Conservation (phyloP, 2,329 filamentous ascomycete species). For the Botryotinia narcissicola region DNA sequence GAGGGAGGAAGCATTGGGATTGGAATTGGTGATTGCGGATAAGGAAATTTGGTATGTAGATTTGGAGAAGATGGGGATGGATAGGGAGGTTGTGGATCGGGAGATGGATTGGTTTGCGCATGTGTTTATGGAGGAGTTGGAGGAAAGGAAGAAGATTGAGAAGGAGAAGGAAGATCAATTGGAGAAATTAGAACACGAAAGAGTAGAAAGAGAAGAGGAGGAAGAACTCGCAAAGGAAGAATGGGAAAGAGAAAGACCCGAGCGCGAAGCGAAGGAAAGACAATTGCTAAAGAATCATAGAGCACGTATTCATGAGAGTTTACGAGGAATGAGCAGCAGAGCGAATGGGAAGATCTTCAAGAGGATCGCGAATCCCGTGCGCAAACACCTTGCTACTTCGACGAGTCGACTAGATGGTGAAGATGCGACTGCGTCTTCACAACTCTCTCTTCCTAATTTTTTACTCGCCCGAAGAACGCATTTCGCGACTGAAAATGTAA, state of each 20-base stretch:
- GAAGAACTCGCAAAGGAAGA: background rate
- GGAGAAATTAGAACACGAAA: background rate
- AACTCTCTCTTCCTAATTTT: background rate
- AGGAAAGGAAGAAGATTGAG: background rate
- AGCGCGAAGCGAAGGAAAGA: background rate
- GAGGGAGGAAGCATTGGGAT: constrained; percentile 12
- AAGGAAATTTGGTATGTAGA: constrained; percentile 15
- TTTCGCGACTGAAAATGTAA: background rate
- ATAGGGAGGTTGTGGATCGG: background rate
- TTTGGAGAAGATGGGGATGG: constrained; percentile 7
- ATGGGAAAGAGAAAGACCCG: background rate
- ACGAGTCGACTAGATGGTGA: background rate
- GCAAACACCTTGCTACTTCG: background rate
- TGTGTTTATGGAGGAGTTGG: background rate
- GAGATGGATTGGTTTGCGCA: constrained; percentile 20
- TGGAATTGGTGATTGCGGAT: constrained; percentile 6
- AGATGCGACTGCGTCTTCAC: background rate
- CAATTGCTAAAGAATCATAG: background rate
- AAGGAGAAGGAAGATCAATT: background rate
- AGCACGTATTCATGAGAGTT: background rate
- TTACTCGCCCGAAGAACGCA: background rate
- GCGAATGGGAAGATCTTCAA: background rate
- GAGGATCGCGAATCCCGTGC: background rate
- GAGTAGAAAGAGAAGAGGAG: background rate
- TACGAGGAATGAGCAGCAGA: background rate